These are phyloP conservation scores for Termitomyces heimii DNA, from an alignment of 768 basidiomycete species.

Conservation along the genomic window DNA sequence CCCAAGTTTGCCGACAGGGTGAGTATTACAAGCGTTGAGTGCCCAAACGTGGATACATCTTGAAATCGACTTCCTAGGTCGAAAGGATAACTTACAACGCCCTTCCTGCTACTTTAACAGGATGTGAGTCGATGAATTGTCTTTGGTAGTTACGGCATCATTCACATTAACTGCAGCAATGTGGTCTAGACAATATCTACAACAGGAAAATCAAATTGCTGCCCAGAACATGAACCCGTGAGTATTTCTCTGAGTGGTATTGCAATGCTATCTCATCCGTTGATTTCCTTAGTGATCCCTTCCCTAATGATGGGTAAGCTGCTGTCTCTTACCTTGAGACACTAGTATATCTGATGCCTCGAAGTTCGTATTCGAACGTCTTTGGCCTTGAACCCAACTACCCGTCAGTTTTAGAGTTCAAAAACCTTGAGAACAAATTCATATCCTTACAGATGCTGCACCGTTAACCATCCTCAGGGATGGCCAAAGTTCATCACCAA, in stretches of 20 bases:
- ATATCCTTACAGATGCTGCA: slow-evolving; percentile 30
- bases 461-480: slow-evolving; percentile 45
- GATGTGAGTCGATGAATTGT: slow-evolving; percentile 26
- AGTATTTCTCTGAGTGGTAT: slow-evolving; percentile 3
- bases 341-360: not conserved
- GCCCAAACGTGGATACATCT: not conserved
- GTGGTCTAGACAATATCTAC: slow-evolving; percentile 55
- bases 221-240: slow-evolving; percentile 50
- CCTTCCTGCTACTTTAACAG: slow-evolving; percentile 40
- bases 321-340: slow-evolving; percentile 11
- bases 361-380: slow-evolving; percentile 38
- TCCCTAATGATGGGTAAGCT: slow-evolving; percentile 44
- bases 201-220: slow-evolving; percentile 53
- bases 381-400: slow-evolving; percentile 44
- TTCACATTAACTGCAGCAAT: slow-evolving; percentile 29
- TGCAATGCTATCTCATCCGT: not conserved
- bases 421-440: not conserved
- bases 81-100: slow-evolving; percentile 46
- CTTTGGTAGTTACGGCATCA: slow-evolving; percentile 2
- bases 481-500: slow-evolving; percentile 49
- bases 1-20: slow-evolving; percentile 18
- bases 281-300: slow-evolving; percentile 34
- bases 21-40: not conserved
- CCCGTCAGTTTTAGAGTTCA: slow-evolving; percentile 23
- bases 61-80: slow-evolving; percentile 15